These are phyloP conservation scores for Calonectria fujianensis DNA, from an alignment of 2,329 filamentous ascomycete species.

Conservation along the genomic window DNA sequence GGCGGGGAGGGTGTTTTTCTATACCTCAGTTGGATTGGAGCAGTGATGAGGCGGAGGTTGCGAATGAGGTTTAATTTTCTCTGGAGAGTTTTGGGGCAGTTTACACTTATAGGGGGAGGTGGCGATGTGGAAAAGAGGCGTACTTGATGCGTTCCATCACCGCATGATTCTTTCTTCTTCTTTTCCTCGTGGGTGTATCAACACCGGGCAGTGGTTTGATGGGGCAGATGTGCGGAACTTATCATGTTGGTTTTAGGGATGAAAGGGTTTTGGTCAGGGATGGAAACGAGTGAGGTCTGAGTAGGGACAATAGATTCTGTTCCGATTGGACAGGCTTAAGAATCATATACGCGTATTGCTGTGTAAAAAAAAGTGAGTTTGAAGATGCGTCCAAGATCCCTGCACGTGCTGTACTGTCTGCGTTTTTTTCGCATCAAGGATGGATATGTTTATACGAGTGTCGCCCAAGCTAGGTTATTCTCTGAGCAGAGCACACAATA, in stretches of 20 bases:
- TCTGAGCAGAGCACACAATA: neutral
- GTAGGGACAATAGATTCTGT: constrained; percentile 56
- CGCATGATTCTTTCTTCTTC: constrained; percentile 11
- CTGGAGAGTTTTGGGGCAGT: constrained; percentile 36
- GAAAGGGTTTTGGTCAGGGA: constrained; percentile 51
- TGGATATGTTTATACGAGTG: neutral
- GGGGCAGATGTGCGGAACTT: constrained; percentile 52
- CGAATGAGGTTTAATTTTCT: constrained; percentile 44
- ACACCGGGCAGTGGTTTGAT: constrained; percentile 42
- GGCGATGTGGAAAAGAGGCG: constrained; percentile 37
- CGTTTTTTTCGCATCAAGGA: neutral
- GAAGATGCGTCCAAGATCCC: neutral
- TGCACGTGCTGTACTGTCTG: neutral
- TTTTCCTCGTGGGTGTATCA: constrained; percentile 41
- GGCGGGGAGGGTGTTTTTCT: constrained; percentile 50
- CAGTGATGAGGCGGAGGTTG: constrained; percentile 45
- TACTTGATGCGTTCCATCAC: constrained; percentile 11
- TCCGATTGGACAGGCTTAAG: constrained; percentile 51
- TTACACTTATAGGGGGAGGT: constrained; percentile 28
- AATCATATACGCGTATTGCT: constrained; percentile 21
- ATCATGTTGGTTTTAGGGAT: constrained; percentile 52
- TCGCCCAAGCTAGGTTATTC: neutral
- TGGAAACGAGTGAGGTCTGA: constrained; percentile 45
- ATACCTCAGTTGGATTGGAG: constrained; percentile 57
- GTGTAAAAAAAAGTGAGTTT: constrained; percentile 12